Base-by-base conservation (phyloP, 179 eudicot species). In the Spinacia oleracea region DNA sequence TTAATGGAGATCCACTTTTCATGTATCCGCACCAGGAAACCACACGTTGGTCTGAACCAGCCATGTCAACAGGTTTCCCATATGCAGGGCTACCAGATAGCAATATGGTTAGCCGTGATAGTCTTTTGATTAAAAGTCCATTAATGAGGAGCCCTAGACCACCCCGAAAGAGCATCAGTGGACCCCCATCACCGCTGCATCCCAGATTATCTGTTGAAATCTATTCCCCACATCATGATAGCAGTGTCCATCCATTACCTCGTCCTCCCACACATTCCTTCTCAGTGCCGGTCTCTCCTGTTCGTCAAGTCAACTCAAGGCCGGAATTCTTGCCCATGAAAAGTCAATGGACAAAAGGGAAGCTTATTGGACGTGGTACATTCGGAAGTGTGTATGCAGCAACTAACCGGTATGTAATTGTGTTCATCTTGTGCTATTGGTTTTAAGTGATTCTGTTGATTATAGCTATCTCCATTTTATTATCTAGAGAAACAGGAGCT, bases 321-420 rank as follows among this genome's bases (percentile, higher is more conserved):
- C 78, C 82, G 1, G 90, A 90, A 48, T 67, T 59, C 40, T 69
- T 83, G 21, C 80, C 84, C 25, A 67, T 81, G 75, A 90, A 85
- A 83, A 82, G 88, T 77, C 93, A 91, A 67, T 95, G 98, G 98
- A 74, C 65, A 43, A 93, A 90, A 75, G 98, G 97, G 53, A 91
- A 89, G 82, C 92, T 86, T 56, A 85, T 95, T 68, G 98, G 98
- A n/a, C 89, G 97, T 20, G 98, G 98, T 72, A 89, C 98, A n/a
- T 95, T 83, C 86, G 98, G 98, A 81, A 89, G 87, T 83, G 98
- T 93, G 31, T 95, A 84, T 78, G 86, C 77, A 59, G 98, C 97
- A 21, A 87, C 93, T 59, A 88, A 91, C 82, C 76, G 95, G 98
- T 93, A 83, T 76, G 81, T 72, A 72, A 16, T 34, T 32, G 23